phyloP scores from a whole-genome alignment of 73 alveolate species.

The Blepharisma stoltei region DNA sequence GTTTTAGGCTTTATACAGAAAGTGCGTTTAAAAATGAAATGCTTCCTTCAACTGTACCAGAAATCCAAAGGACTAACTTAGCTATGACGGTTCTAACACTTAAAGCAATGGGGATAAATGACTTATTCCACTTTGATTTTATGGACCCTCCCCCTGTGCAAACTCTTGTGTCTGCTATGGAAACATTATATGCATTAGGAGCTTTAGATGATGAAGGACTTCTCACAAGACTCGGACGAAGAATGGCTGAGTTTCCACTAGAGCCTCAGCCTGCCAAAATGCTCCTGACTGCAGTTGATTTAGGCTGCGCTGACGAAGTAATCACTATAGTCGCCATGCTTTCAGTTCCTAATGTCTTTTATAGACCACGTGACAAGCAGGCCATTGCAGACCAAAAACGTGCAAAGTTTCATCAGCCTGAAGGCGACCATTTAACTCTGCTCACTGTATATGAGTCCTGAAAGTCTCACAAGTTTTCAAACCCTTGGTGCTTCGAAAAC shows the following conservation, averaged over 20 bases:
- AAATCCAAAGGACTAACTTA: conserved; percentile 97
- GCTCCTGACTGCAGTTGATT: conserved; percentile 98
- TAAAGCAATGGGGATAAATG: conserved; percentile 99
- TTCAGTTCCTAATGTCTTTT: conserved; percentile 96
- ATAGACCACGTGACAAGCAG: conserved; percentile 97
- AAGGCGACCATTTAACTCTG: conserved; percentile 99
- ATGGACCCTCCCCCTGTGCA: conserved; percentile 99
- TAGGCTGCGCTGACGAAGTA: conserved; percentile 98
- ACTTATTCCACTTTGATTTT: conserved; percentile 94
- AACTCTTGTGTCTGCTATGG: conserved; percentile 37
- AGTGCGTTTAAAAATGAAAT: conserved; percentile 95
- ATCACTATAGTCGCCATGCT: conserved; percentile 98
- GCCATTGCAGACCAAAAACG: conserved; percentile 96
- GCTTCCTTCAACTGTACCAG: conserved; percentile 98
- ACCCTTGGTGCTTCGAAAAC: conserved; percentile 99
- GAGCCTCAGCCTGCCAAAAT: conserved; percentile 97
- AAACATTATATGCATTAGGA: conserved; percentile 81
- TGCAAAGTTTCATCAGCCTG: conserved; percentile 96
- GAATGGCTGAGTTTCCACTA: conserved; percentile 99
- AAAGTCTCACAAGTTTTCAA: conserved; percentile 74
- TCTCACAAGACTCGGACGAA: conserved; percentile 92
- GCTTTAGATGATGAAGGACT: conserved; percentile 99
- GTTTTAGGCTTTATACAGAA: conserved; percentile 94
- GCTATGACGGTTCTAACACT: conserved; percentile 96
- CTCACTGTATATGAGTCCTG: conserved; percentile 97